Conservation (phyloP, 2,329 filamentous ascomycete species). For the Xylaria sp. region DNA sequence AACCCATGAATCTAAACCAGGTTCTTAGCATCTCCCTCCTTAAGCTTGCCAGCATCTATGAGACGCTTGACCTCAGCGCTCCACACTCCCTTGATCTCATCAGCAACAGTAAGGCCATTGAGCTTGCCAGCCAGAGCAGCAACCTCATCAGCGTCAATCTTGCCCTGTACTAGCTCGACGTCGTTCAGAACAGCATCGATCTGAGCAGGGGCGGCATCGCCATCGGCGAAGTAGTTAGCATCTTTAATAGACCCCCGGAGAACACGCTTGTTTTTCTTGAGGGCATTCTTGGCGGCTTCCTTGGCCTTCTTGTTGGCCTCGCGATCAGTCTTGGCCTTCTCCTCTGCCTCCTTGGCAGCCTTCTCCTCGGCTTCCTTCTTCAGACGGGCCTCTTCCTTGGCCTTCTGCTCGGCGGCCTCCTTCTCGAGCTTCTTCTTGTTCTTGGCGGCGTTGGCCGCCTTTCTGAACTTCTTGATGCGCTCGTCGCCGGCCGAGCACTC, state of each 20-base stretch:
- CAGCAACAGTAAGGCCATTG: slow-evolving; percentile 79
- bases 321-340: slow-evolving; percentile 83
- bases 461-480: slow-evolving; percentile 96
- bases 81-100: slow-evolving; percentile 89
- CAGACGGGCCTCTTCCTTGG: slow-evolving; percentile 84
- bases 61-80: slow-evolving; percentile 80
- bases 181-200: slow-evolving; percentile 87
- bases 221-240: slow-evolving; percentile 89
- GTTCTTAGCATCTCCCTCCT: slow-evolving; percentile 81
- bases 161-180: slow-evolving; percentile 86
- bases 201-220: slow-evolving; percentile 76
- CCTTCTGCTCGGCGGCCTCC: slow-evolving; percentile 90
- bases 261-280: slow-evolving; percentile 99
- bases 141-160: slow-evolving; percentile 92
- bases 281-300: slow-evolving; percentile 97
- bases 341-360: slow-evolving; percentile 84
- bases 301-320: slow-evolving; percentile 94
- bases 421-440: slow-evolving; percentile 93
- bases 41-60: slow-evolving; percentile 83
- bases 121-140: slow-evolving; percentile 85
- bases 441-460: slow-evolving; percentile 91
- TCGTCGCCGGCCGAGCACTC: slow-evolving; percentile 86
- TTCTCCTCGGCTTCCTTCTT: slow-evolving; percentile 86
- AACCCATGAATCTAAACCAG: slow-evolving; percentile 20
- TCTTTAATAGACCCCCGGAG: slow-evolving; percentile 95